A percentile compares a stretch with the other conserved stretches of the same genome.
Conservation (phyloP, 164 flowering plant genomes). For the Dillenia turbinata region DNA sequence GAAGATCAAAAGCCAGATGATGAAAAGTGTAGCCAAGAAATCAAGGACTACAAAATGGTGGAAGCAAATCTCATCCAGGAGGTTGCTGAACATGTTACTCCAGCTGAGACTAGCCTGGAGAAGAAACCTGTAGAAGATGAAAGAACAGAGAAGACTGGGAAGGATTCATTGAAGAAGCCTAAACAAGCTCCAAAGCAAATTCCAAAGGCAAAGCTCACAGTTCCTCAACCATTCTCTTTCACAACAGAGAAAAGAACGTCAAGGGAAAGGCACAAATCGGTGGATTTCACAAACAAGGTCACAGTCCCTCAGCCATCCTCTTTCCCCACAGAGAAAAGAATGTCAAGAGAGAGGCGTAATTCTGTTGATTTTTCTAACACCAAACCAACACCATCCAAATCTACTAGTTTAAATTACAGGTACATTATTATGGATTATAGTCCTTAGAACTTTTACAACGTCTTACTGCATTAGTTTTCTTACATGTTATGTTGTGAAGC, state of each 20-base stretch:
- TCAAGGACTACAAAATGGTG: not conserved
- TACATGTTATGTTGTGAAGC: not conserved
- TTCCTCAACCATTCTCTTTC: conserved; percentile 23
- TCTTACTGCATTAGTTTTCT: not conserved
- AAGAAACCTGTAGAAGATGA: not conserved
- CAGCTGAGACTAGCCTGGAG: not conserved
- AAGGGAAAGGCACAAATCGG: conserved; percentile 5
- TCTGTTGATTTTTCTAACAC: not conserved
- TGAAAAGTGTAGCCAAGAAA: not conserved
- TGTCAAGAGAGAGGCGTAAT: not conserved
- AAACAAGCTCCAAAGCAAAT: conserved; percentile 10
- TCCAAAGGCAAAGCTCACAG: conserved; percentile 11
- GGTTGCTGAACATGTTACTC: not conserved
- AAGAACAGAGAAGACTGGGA: not conserved
- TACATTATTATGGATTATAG: conserved; percentile 1
- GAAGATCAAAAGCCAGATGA: not conserved
- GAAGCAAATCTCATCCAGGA: not conserved
- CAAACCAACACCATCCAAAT: conserved; percentile 5
- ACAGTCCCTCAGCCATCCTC: too few species aligned
- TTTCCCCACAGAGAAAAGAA: too few species aligned
- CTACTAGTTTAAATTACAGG: conserved; percentile 15
- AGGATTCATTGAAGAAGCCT: conserved; percentile 4
- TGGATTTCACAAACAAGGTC: too few species aligned
- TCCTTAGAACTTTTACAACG: not conserved
- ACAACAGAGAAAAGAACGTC: conserved; percentile 22